phyloP scores from a whole-genome alignment of 1,284 basidiomycete genomes.

The Xerocomus amazonicus region DNA sequence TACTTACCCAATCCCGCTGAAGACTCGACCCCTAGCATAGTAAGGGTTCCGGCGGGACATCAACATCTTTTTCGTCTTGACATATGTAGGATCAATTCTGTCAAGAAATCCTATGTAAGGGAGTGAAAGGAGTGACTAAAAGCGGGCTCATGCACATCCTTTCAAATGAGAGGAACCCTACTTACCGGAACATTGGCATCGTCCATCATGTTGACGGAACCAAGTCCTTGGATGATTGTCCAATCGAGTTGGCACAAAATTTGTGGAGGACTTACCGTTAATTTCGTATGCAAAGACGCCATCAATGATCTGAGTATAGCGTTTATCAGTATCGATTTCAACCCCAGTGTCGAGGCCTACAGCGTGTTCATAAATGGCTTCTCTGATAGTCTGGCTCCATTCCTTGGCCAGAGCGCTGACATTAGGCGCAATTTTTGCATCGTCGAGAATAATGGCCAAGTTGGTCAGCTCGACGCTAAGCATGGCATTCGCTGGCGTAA shows the following conservation, averaged over 20 bases:
- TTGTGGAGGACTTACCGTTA: slow-evolving; percentile 46
- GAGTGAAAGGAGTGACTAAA: slow-evolving; percentile 68
- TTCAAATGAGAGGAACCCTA: slow-evolving; percentile 4
- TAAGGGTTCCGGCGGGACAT: slow-evolving; percentile 68
- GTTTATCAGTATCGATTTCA: slow-evolving; percentile 5
- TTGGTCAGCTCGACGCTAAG: slow-evolving; percentile 66
- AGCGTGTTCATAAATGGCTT: slow-evolving; percentile 63
- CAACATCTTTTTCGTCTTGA: slow-evolving; percentile 57
- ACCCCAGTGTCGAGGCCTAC: slow-evolving; percentile 34
- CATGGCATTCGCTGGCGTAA: slow-evolving; percentile 78
- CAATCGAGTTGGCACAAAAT: neutral
- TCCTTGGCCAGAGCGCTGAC: slow-evolving; percentile 52
- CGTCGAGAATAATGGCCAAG: slow-evolving; percentile 58
- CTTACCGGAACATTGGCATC: slow-evolving; percentile 78
- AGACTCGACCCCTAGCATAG: slow-evolving; percentile 58
- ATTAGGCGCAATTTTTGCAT: slow-evolving; percentile 43
- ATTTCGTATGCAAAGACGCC: slow-evolving; percentile 75
- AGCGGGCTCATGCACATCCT: slow-evolving; percentile 2
- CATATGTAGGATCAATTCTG: slow-evolving; percentile 53
- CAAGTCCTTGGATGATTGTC: slow-evolving; percentile 43
- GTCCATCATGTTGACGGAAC: slow-evolving; percentile 73
- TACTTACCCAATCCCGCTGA: slow-evolving; percentile 64
- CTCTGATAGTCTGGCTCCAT: slow-evolving; percentile 57
- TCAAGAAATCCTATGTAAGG: slow-evolving; percentile 76
- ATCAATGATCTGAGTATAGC: slow-evolving; percentile 45